Conservation (phyloP, 129 eudicot genomes). For the Mikania micrantha region DNA sequence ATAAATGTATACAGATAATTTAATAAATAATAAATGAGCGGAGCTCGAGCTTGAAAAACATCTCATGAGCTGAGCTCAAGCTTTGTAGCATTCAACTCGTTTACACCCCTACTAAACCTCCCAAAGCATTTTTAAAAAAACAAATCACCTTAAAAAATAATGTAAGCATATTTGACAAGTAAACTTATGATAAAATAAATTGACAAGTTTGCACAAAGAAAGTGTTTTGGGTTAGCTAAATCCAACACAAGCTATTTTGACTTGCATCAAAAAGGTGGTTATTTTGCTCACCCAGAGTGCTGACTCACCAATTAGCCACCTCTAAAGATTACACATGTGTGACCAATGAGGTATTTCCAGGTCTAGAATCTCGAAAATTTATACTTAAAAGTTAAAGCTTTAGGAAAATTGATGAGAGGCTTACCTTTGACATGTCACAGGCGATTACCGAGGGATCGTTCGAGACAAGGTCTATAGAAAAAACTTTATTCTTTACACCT, state of each 20-base stretch:
- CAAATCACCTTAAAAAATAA: too few relatives aligned
- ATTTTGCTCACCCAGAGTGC: background rate
- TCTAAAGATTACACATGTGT: background rate
- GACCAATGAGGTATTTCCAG: background rate
- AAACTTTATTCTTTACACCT: slow-evolving; percentile 81
- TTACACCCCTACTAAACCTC: too few relatives aligned
- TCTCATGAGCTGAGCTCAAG: too few relatives aligned
- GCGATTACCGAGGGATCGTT: slow-evolving; percentile 84
- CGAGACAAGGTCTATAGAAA: slow-evolving; percentile 82
- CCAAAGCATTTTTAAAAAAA: too few relatives aligned
- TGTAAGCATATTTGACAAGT: background rate
- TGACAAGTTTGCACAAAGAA: background rate
- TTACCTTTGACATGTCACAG: slow-evolving; percentile 89
- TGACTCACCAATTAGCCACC: background rate
- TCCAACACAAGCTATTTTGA: too few relatives aligned
- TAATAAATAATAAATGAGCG: too few relatives aligned
- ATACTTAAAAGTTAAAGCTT: background rate
- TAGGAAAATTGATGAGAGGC: slow-evolving; percentile 5
- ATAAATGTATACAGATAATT: too few relatives aligned
- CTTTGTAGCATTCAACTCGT: too few relatives aligned
- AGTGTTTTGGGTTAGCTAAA: background rate
- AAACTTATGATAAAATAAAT: background rate
- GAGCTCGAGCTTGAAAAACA: too few relatives aligned
- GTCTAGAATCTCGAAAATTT: slow-evolving; percentile 1
- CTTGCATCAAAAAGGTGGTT: background rate